Conservation (phyloP, 2,329 filamentous ascomycete genomes). For the Davidsoniella neocaledoniae region DNA sequence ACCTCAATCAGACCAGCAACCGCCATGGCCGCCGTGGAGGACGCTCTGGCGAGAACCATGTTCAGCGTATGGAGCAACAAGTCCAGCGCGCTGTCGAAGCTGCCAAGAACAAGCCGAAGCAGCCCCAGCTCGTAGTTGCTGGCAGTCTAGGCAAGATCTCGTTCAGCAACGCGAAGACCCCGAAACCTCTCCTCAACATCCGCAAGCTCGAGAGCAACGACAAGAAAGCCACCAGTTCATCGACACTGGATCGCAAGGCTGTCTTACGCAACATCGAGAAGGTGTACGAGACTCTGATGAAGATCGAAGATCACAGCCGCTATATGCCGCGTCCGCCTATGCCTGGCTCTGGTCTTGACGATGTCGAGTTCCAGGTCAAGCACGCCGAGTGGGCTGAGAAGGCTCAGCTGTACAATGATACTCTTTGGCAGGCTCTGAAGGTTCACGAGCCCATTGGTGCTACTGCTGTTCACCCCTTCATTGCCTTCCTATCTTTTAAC, state of each 20-base stretch:
- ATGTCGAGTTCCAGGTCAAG: slow-evolving; percentile 51
- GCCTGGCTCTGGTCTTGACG: slow-evolving; percentile 26
- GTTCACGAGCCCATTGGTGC: slow-evolving; percentile 79
- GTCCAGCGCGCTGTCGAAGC: slow-evolving; percentile 94
- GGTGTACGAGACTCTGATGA: slow-evolving; percentile 78
- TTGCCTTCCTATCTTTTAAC: slow-evolving; percentile 80
- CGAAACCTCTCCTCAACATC: slow-evolving; percentile 86
- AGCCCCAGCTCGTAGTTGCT: slow-evolving; percentile 90
- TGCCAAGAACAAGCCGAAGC: slow-evolving; percentile 94
- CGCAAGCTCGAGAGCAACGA: slow-evolving; percentile 55
- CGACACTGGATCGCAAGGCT: slow-evolving; percentile 55
- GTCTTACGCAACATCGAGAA: slow-evolving; percentile 75
- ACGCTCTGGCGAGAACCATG: slow-evolving; percentile 82
- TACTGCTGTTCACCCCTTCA: slow-evolving; percentile 76
- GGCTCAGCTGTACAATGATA: slow-evolving; percentile 53
- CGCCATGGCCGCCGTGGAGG: slow-evolving; percentile 62
- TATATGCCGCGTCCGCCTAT: slow-evolving; percentile 46
- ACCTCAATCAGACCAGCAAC: slow-evolving; percentile 85
- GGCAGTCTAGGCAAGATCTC: slow-evolving; percentile 95
- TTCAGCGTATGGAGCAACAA: slow-evolving; percentile 98
- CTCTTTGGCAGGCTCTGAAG: slow-evolving; percentile 75
- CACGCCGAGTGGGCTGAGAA: slow-evolving; percentile 68
- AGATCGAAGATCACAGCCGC: slow-evolving; percentile 83
- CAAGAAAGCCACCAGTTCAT: slow-evolving; percentile 16
- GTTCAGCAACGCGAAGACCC: slow-evolving; percentile 96